A percentile compares a stretch with the other conserved stretches of the same genome.
These are phyloP conservation scores for Phanerochaete sordida DNA, from an alignment of 768 basidiomycete genomes.

Conservation along the genomic window DNA sequence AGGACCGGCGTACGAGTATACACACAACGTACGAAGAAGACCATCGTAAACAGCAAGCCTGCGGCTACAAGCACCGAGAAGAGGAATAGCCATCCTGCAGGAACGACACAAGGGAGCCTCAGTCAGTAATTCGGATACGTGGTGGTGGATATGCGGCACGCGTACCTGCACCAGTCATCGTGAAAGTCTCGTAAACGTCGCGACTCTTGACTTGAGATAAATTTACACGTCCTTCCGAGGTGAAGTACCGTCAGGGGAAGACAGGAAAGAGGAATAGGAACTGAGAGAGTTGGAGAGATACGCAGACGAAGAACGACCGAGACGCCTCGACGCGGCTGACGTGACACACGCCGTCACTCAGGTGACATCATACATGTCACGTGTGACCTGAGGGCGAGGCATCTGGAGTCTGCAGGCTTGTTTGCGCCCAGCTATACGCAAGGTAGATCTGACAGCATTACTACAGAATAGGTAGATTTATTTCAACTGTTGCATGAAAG, in stretches of 20 bases:
- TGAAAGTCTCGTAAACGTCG: neutral
- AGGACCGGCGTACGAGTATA: neutral
- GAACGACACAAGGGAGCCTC: neutral
- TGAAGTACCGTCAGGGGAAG: neutral
- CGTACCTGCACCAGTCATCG: slow-evolving; percentile 12
- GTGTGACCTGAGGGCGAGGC: neutral
- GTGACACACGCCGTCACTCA: neutral
- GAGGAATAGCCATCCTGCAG: slow-evolving; percentile 90
- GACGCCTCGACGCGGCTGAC: slow-evolving; percentile 1
- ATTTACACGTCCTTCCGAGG: neutral
- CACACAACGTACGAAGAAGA: slow-evolving; percentile 85
- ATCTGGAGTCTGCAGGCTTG: too few relatives aligned
- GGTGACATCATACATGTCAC: neutral
- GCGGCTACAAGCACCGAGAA: slow-evolving; percentile 96
- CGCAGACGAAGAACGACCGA: neutral
- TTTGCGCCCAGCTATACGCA: neutral
- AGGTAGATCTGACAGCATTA: neutral
- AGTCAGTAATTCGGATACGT: neutral
- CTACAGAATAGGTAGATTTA: neutral
- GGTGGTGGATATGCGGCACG: neutral
- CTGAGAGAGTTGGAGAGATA: neutral
- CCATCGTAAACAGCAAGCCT: slow-evolving; percentile 95
- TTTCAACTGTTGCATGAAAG: too few relatives aligned
- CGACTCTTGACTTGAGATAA: neutral
- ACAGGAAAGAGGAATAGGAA: neutral